These are phyloP conservation scores for Citrullus mucosospermus DNA, from an alignment of 306 rosid species.

Conservation along the genomic window DNA sequence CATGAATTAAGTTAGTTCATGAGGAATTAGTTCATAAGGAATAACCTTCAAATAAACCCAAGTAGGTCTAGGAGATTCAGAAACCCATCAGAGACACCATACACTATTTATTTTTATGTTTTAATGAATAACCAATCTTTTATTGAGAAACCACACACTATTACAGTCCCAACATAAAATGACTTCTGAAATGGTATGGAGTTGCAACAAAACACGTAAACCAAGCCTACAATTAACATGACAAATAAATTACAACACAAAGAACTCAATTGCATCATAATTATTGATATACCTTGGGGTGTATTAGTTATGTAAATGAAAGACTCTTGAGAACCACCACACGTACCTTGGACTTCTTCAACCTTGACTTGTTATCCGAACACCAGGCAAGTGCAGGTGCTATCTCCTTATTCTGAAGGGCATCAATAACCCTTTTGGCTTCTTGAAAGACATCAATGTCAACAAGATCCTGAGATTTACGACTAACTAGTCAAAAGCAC, in stretches of 20 bases:
- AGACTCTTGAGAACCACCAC: not conserved
- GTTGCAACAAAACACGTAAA: not conserved
- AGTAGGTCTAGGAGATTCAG: not conserved
- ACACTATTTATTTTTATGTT: not conserved
- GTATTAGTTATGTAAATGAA: not conserved
- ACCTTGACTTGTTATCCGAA: constrained; percentile 82
- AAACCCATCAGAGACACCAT: not conserved
- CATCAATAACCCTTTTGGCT: constrained; percentile 72
- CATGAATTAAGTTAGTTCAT: not conserved
- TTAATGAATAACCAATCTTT: not conserved
- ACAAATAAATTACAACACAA: not conserved
- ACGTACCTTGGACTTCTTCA: constrained; percentile 81
- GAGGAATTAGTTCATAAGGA: not conserved
- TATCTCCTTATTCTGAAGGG: constrained; percentile 76
- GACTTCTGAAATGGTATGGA: not conserved
- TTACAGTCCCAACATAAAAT: not conserved
- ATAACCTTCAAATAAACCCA: not conserved
- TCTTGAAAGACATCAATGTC: constrained; percentile 88
- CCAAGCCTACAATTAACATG: not conserved
- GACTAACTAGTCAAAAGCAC: not conserved
- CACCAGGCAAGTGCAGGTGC: constrained; percentile 96
- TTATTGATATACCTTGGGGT: not conserved
- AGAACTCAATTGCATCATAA: not conserved
- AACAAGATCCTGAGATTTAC: constrained; percentile 60
- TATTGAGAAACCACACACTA: not conserved